Conservation (phyloP, 148 eudicot species). For the Chenopodium formosanum region DNA sequence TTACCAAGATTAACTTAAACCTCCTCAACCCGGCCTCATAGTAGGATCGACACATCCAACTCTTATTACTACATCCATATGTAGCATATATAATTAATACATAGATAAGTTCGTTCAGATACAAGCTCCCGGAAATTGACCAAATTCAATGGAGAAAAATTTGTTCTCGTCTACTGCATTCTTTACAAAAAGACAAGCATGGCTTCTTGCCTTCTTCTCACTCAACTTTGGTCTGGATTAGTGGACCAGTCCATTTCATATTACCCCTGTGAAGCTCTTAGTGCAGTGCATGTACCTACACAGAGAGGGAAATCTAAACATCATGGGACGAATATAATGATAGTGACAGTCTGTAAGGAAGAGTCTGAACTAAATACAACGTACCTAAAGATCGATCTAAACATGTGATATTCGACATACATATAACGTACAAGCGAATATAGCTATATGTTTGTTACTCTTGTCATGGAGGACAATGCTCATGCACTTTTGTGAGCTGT, state of each 20-base stretch:
- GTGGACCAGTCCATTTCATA: not conserved
- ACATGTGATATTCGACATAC: not conserved
- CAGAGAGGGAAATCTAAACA: not conserved
- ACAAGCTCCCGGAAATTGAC: not conserved
- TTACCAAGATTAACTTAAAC: too few species aligned
- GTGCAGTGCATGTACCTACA: not conserved
- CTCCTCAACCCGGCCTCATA: too few species aligned
- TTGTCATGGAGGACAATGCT: not conserved
- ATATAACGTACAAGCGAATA: not conserved
- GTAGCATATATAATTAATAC: too few species aligned
- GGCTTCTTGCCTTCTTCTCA: not conserved
- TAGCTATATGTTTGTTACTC: not conserved
- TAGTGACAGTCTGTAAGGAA: too few species aligned
- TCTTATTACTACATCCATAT: too few species aligned
- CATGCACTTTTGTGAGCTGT: too few species aligned
- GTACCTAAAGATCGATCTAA: not conserved
- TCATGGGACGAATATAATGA: not conserved
- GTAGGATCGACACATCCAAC: too few species aligned
- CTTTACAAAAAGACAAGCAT: not conserved
- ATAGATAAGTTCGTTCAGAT: too few species aligned
- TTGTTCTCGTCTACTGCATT: not conserved
- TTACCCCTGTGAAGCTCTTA: not conserved
- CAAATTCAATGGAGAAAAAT: not conserved
- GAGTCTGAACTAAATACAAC: too few species aligned
- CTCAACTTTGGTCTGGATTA: not conserved